These are phyloP conservation scores for Warburgia ugandensis DNA, from an alignment of 164 flowering plant genomes.

Conservation along the genomic window DNA sequence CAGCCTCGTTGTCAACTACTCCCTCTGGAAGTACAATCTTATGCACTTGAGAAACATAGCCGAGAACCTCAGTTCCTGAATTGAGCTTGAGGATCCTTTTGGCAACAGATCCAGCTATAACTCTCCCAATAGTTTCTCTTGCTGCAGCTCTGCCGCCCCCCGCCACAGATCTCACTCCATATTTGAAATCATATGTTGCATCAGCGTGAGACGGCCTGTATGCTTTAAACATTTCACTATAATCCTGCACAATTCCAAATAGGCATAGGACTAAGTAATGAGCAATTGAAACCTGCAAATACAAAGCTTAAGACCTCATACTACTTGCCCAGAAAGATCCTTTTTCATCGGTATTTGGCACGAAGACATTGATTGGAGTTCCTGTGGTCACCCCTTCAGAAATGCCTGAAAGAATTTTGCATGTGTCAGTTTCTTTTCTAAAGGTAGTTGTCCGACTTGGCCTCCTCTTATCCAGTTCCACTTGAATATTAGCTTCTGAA, in stretches of 20 bases:
- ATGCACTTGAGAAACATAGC: conserved; percentile 95
- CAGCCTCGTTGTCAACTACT: conserved; percentile 53
- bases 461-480: conserved; percentile 97
- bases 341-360: conserved; percentile 98
- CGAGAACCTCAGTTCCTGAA: conserved; percentile 89
- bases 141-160: conserved; percentile 99
- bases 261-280: too few species aligned
- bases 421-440: conserved; percentile 95
- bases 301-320: too few species aligned
- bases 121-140: conserved; percentile 99
- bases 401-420: conserved; percentile 72
- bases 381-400: conserved; percentile 95
- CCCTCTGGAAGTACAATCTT: conserved; percentile 79
- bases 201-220: conserved; percentile 99
- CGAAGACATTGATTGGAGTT: conserved; percentile 69
- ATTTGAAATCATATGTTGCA: conserved; percentile 95
- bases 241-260: too few species aligned
- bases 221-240: conserved; percentile 79
- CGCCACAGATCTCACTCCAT: conserved; percentile 93
- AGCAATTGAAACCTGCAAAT: too few species aligned
- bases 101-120: conserved; percentile 94
- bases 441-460: conserved; percentile 96
- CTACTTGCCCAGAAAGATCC: too few species aligned
- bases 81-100: conserved; percentile 63
- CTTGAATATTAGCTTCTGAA: conserved; percentile 82